phyloP scores from a whole-genome alignment of 2,329 filamentous ascomycete species.

The Gaeumannomyces tritici region DNA sequence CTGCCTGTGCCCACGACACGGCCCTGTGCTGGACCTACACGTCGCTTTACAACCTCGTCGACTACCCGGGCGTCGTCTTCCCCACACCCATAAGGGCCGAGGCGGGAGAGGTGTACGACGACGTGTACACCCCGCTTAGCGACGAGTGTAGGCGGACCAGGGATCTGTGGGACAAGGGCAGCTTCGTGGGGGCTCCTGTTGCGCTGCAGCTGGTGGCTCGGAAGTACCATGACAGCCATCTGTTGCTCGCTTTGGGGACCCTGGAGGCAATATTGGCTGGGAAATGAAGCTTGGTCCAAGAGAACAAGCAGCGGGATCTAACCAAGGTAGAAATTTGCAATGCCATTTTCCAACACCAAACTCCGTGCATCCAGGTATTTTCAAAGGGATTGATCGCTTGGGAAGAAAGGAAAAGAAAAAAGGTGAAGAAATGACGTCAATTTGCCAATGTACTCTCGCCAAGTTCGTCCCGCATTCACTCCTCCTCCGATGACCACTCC shows the following conservation, averaged over 20 bases:
- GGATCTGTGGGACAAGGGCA: conserved; percentile 28
- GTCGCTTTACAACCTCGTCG: conserved; percentile 57
- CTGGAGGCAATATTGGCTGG: neutral
- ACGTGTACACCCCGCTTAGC: conserved; percentile 9
- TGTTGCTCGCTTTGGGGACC: conserved; percentile 5
- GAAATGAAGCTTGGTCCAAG: neutral
- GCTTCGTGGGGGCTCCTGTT: conserved; percentile 38
- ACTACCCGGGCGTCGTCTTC: conserved; percentile 55
- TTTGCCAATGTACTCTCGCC: too few species aligned
- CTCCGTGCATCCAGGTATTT: too few species aligned
- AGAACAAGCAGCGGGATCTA: too few species aligned
- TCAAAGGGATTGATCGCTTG: too few species aligned
- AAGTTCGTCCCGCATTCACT: too few species aligned
- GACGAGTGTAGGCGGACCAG: conserved; percentile 14
- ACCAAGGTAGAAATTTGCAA: too few species aligned
- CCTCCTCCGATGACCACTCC: too few species aligned
- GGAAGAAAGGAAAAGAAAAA: too few species aligned
- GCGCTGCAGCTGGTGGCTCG: conserved; percentile 43
- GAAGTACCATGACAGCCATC: conserved; percentile 38
- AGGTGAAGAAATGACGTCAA: too few species aligned
- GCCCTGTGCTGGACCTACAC: conserved; percentile 54
- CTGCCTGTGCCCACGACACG: conserved; percentile 25
- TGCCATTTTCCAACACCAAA: too few species aligned
- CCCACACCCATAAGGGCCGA: conserved; percentile 34
- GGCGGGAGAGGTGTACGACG: conserved; percentile 14